Evolutionary conservation across 768 basidiomycete genomes (phyloP), one percentile per base, ranked within the genome.

Genomic region (Boletus bicolor): DNA sequence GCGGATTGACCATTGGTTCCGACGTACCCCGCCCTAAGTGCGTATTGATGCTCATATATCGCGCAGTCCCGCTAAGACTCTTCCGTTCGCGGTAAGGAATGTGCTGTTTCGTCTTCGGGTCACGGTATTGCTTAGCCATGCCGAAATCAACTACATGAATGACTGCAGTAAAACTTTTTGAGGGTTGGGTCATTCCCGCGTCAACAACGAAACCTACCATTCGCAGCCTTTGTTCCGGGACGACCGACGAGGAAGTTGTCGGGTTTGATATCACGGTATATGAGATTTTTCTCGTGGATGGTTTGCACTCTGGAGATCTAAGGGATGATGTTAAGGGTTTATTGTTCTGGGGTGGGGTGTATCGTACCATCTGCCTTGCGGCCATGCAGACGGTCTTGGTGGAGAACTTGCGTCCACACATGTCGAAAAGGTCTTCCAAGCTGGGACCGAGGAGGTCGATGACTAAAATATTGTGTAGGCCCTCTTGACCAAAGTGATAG

Each of bases 21-120:
- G 44, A 70, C 77, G 60, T 71, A 94, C 94, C 95, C 78, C 97
- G 82, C 41, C 97, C 97, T 55, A 99, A 72, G 79, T 99, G 97
- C 50, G 97, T 99, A 73, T 99, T 99, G 73, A 99, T 98, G 71
- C 91, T 93, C 97, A 99, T 99, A 79, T 99, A 99, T 46, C 97
- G 87, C 37, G 97, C 97, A 15, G 97, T 99, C 15, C 97, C 97
- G 65, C 89, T 92, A 52, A 99, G 77, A 71, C 91, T 93, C 81
- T 99, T 99, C 65, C 96, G 83, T 77, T 99, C 97, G 57, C 97
- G 84, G 74, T 99, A 99, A 51, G 97, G 97, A 58, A 99, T 99
- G 73, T 99, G 97, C 72, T 98, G 96, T 74, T 97, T 97, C 58
- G 95, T 95, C 78, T 96, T 98, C 11, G 97, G 97, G 73, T 99